These are phyloP conservation scores for Macrolepiota fuliginosa DNA, from an alignment of 768 basidiomycete genomes.

Conservation along the genomic window DNA sequence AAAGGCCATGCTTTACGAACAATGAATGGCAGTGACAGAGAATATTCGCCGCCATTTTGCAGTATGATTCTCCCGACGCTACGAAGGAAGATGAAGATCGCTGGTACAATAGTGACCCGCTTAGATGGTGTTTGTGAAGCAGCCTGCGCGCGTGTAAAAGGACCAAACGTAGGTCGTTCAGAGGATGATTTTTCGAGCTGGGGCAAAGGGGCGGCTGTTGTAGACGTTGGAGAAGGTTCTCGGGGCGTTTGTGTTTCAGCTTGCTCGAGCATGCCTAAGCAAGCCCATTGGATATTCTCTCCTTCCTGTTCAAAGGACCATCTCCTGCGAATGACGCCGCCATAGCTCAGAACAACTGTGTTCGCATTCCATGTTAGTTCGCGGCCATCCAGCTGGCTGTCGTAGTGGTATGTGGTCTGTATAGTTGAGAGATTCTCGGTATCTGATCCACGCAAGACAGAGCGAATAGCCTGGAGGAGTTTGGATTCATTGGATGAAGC, in stretches of 20 bases:
- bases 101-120: conserved; percentile 41
- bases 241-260: conserved; percentile 27
- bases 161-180: conserved; percentile 49
- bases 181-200: conserved; percentile 9
- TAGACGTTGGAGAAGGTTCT: conserved; percentile 28
- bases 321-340: conserved; percentile 65
- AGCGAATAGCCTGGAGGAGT: conserved; percentile 55
- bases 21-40: conserved; percentile 78
- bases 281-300: conserved; percentile 76
- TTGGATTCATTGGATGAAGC: conserved; percentile 28
- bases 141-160: conserved; percentile 44
- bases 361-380: conserved; percentile 71
- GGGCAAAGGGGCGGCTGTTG: conserved; percentile 18
- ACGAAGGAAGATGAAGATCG: conserved; percentile 76
- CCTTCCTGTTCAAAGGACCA: conserved; percentile 75
- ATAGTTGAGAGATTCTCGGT: conserved; percentile 39
- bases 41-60: conserved; percentile 69
- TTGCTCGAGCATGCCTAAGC: conserved; percentile 72
- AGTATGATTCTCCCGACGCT: conserved; percentile 72
- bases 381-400: conserved; percentile 43
- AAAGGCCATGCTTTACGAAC: conserved; percentile 79
- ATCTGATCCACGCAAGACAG: conserved; percentile 56
- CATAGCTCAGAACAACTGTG: conserved; percentile 61
- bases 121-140: conserved; percentile 36
- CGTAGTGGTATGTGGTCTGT: conserved; percentile 39